A percentile compares a stretch with the other conserved stretches of the same genome.
Conservation (phyloP, 768 basidiomycete species). For the Favolaschia claudopus region DNA sequence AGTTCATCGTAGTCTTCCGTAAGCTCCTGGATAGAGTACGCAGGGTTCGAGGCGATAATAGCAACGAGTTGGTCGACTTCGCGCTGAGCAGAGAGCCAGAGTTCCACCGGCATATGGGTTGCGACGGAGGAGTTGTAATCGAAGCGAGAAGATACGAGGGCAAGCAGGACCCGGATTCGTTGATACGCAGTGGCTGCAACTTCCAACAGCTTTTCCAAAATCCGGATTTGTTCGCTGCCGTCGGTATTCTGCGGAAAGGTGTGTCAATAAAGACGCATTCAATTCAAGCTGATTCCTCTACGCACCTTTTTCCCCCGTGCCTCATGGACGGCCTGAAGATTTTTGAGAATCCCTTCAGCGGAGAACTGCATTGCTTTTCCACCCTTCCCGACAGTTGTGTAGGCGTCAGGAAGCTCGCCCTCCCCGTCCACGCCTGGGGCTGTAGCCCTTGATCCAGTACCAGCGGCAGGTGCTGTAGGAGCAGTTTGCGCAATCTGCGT, state of each 20-base stretch:
- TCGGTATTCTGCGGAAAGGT: slow-evolving; percentile 86
- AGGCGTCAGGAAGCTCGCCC: slow-evolving; percentile 70
- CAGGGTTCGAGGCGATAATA: slow-evolving; percentile 72
- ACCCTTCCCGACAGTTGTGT: slow-evolving; percentile 91
- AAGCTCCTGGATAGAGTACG: slow-evolving; percentile 86
- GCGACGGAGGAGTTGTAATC: slow-evolving; percentile 93
- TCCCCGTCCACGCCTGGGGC: no score
- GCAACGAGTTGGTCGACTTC: slow-evolving; percentile 91
- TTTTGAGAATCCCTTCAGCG: slow-evolving; percentile 89
- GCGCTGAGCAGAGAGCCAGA: slow-evolving; percentile 86
- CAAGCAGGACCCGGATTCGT: slow-evolving; percentile 91
- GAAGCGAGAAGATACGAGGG: slow-evolving; percentile 93
- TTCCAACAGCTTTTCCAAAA: slow-evolving; percentile 85
- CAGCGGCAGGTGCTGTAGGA: slow-evolving; percentile 42
- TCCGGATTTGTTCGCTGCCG: slow-evolving; percentile 91
- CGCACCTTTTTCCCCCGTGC: slow-evolving; percentile 94
- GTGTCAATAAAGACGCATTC: slow-evolving; percentile 8
- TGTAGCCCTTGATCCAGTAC: no score
- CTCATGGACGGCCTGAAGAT: slow-evolving; percentile 89
- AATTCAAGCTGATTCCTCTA: no score
- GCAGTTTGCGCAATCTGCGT: slow-evolving; percentile 46
- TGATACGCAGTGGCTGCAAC: slow-evolving; percentile 91
- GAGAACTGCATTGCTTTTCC: slow-evolving; percentile 86
- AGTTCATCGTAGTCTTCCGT: slow-evolving; percentile 94
- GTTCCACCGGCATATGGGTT: slow-evolving; percentile 89